These are phyloP conservation scores for Melastoma malabathricum DNA, from an alignment of 345 rosid genomes.

Conservation along the genomic window DNA sequence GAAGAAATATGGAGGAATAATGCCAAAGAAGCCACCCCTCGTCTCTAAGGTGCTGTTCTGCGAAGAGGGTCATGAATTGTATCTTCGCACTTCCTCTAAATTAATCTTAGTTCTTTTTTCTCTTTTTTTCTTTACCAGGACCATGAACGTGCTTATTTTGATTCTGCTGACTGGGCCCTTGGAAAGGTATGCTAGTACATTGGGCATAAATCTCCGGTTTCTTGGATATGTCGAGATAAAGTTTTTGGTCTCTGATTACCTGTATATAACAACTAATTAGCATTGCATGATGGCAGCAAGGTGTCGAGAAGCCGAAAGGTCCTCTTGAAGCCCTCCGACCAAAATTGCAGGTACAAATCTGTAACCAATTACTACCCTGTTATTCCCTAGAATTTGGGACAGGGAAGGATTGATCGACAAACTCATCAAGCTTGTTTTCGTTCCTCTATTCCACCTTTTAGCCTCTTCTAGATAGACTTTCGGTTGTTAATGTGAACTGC, in stretches of 20 bases:
- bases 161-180: constrained; percentile 99
- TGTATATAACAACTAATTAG: background rate
- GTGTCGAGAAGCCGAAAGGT: constrained; percentile 94
- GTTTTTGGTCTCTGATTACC: background rate
- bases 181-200: constrained; percentile 55
- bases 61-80: background rate
- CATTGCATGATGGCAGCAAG: constrained; percentile 54
- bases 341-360: constrained; percentile 60
- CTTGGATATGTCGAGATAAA: constrained; percentile 3
- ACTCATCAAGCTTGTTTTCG: too few species aligned
- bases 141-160: constrained; percentile 94
- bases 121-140: constrained; percentile 29
- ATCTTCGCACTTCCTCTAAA: too few species aligned
- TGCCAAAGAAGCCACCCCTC: constrained; percentile 98
- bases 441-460: too few species aligned
- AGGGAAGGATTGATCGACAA: too few species aligned
- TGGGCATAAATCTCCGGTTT: background rate
- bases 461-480: too few species aligned
- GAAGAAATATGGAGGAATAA: constrained; percentile 88
- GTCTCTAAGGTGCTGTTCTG: constrained; percentile 66
- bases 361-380: too few species aligned
- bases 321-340: constrained; percentile 99
- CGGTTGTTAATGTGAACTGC: too few species aligned
- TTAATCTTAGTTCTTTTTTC: too few species aligned
- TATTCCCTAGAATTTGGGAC: too few species aligned